These are phyloP conservation scores for Pythium biforme DNA, from an alignment of 352 stramenopile genomes.

Conservation along the genomic window DNA sequence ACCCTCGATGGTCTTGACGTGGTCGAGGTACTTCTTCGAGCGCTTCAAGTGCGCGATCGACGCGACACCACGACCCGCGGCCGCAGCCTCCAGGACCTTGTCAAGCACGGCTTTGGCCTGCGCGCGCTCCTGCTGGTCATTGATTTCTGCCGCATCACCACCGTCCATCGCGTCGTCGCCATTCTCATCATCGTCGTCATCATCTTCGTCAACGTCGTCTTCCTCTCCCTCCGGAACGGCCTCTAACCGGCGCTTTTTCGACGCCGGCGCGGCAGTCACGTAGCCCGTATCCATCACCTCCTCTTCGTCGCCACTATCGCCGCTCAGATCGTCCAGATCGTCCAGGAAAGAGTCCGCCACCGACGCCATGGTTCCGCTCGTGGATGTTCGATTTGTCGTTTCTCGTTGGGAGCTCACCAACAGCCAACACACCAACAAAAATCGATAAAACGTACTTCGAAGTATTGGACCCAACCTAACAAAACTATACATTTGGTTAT, in stretches of 20 bases:
- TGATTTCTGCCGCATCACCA: neutral
- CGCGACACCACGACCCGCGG: slow-evolving; percentile 54
- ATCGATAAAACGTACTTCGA: neutral
- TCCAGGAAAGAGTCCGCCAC: slow-evolving; percentile 88
- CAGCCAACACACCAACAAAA: neutral
- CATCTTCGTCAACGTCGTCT: slow-evolving; percentile 23
- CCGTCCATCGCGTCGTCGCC: slow-evolving; percentile 21
- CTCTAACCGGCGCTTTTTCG: slow-evolving; percentile 23
- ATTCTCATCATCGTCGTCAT: slow-evolving; percentile 26
- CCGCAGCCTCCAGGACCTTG: slow-evolving; percentile 36
- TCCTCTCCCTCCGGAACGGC: slow-evolving; percentile 17
- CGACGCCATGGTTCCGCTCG: slow-evolving; percentile 58
- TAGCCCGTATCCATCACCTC: slow-evolving; percentile 29
- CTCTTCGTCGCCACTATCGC: slow-evolving; percentile 71
- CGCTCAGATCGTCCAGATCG: slow-evolving; percentile 88
- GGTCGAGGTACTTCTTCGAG: slow-evolving; percentile 63
- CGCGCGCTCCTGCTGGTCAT: neutral
- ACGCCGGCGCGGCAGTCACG: neutral
- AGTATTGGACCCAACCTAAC: no score
- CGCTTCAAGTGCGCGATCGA: slow-evolving; percentile 73
- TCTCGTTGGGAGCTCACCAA: neutral
- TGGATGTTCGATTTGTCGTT: slow-evolving; percentile 2
- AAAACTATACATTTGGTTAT: no score
- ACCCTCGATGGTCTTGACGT: slow-evolving; percentile 67
- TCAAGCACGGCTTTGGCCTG: slow-evolving; percentile 18